Percentiles rank a stretch among this genome's conserved stretches.
These are phyloP conservation scores for Fomitopsis pulvina DNA, from an alignment of 768 basidiomycete genomes.

Conservation along the genomic window DNA sequence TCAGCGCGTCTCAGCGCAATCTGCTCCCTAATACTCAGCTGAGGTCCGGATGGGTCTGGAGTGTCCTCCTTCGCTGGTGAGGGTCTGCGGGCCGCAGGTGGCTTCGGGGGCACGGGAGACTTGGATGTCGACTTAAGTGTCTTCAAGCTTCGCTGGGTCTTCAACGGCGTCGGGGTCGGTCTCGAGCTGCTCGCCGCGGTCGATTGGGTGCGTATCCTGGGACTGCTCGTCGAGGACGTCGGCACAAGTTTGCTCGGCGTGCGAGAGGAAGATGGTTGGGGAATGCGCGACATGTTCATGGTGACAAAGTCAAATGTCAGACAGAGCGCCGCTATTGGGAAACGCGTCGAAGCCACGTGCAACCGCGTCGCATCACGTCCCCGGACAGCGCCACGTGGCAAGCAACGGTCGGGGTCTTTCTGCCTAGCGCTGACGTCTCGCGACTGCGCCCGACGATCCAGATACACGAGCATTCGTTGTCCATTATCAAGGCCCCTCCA, in stretches of 20 bases:
- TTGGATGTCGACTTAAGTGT: conserved; percentile 11
- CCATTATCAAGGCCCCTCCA: conserved; percentile 23
- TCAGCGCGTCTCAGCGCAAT: conserved; percentile 77
- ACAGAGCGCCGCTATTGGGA: neutral
- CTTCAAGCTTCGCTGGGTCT: conserved; percentile 16
- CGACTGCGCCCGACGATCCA: neutral
- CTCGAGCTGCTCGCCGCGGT: conserved; percentile 6
- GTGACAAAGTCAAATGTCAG: neutral
- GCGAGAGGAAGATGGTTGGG: conserved; percentile 6
- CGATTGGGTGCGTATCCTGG: neutral
- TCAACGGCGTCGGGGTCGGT: conserved; percentile 10
- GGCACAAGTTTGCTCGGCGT: neutral
- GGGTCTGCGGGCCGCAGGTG: conserved; percentile 1
- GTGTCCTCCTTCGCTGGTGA: conserved; percentile 7
- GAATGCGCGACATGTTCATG: conserved; percentile 7
- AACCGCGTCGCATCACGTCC: neutral
- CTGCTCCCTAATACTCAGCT: conserved; percentile 61
- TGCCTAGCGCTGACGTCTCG: neutral
- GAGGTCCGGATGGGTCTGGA: conserved; percentile 22
- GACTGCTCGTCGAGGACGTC: neutral
- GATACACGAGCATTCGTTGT: conserved; percentile 16
- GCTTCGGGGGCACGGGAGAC: conserved; percentile 9
- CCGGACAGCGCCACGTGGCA: neutral
- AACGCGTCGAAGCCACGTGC: conserved; percentile 1
- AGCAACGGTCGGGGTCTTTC: neutral